Percentiles rank a stretch among this genome's conserved stretches.
phyloP scores from a whole-genome alignment of 306 rosid species.

The Prosopis cineraria region DNA sequence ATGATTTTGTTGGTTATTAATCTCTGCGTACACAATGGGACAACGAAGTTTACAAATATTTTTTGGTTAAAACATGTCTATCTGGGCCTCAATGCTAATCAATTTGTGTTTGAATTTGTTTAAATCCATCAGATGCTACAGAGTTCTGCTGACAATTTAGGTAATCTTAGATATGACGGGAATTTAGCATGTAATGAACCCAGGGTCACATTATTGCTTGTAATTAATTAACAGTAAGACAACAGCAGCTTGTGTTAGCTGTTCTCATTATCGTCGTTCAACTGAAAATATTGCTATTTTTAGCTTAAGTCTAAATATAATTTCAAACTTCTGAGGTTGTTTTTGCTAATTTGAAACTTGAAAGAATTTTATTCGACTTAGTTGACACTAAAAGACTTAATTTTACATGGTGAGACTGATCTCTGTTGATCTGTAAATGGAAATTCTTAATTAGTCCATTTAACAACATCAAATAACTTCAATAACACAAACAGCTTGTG shows the following conservation, averaged over 20 bases:
- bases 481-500: neutral
- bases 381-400: neutral
- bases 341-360: neutral
- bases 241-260: neutral
- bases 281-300: neutral
- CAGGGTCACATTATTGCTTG: neutral
- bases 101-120: neutral
- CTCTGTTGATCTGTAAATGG: constrained; percentile 16
- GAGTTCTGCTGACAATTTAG: neutral
- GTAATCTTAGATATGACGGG: neutral
- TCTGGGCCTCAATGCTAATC: constrained; percentile 7
- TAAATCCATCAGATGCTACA: neutral
- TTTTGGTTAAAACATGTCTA: neutral
- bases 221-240: neutral
- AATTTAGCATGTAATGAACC: neutral
- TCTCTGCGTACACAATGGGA: neutral
- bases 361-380: constrained; percentile 9
- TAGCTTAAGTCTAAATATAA: neutral
- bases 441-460: constrained; percentile 7
- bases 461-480: constrained; percentile 3
- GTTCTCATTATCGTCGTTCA: neutral
- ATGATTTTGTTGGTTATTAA: neutral
- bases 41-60: neutral
- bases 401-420: neutral
- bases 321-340: neutral